A percentile compares a stretch with the other conserved stretches of the same genome.
These are phyloP conservation scores for Pinus tabuliformis DNA, from an alignment of 75 land plant species.

Conservation along the genomic window DNA sequence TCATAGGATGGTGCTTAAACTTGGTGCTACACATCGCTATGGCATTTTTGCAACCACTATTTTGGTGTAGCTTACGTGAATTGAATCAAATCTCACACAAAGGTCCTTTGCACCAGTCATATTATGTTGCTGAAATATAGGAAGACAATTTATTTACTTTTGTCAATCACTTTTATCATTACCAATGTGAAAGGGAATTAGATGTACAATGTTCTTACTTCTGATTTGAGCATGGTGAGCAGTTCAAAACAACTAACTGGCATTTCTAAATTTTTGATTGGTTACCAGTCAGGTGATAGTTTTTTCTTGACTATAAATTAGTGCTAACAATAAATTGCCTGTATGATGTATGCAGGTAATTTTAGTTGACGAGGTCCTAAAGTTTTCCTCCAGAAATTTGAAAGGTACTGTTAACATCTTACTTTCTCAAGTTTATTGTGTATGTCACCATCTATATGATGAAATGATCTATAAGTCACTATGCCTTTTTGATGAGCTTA, in stretches of 20 bases:
- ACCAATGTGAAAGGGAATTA: background rate
- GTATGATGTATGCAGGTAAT: slow-evolving; percentile 55
- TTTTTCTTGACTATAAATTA: slow-evolving; percentile 8
- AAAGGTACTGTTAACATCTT: too few species aligned
- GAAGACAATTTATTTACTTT: background rate
- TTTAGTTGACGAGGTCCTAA: slow-evolving; percentile 90
- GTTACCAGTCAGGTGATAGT: background rate
- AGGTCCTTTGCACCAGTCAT: background rate
- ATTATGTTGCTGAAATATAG: background rate
- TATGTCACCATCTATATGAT: too few species aligned
- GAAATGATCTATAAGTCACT: too few species aligned
- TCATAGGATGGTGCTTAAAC: background rate
- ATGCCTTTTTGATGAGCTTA: too few species aligned
- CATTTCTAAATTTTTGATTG: background rate
- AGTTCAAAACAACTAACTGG: background rate
- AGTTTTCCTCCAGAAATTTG: too few species aligned
- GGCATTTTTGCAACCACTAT: background rate
- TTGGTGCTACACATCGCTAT: background rate
- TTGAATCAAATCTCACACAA: background rate
- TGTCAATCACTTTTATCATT: background rate
- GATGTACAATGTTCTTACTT: background rate
- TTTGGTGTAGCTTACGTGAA: background rate
- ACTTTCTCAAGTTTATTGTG: too few species aligned
- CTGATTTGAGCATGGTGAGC: background rate
- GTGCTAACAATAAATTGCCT: background rate